Percentiles rank a stretch among this genome's conserved stretches.
Conservation (phyloP, 2,329 filamentous ascomycete genomes). For the Fusarium virguliforme region DNA sequence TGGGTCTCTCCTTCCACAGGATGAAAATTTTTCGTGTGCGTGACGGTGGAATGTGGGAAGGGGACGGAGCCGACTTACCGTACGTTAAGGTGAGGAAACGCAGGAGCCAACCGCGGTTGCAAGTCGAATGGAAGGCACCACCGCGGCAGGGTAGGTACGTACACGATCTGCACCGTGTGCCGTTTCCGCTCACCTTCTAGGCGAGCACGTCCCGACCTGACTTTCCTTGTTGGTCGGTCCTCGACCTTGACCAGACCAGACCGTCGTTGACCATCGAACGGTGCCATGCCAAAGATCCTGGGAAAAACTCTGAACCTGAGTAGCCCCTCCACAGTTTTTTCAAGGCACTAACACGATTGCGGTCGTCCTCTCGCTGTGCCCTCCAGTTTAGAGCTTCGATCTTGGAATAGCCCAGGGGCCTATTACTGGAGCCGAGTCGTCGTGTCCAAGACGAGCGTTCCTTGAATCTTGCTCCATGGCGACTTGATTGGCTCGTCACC, state of each 20-base stretch:
- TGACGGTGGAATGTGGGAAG: constrained; percentile 22
- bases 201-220: constrained; percentile 20
- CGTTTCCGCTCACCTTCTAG: constrained; percentile 12
- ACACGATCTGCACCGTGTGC: constrained; percentile 8
- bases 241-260: constrained; percentile 4
- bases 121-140: constrained; percentile 13
- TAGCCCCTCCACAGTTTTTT: constrained; percentile 23
- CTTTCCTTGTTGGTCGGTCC: constrained; percentile 19
- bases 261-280: constrained; percentile 8
- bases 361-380: constrained; percentile 22
- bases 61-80: constrained; percentile 27
- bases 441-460: constrained; percentile 24
- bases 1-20: constrained; percentile 20
- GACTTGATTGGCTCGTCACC: constrained; percentile 18
- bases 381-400: constrained; percentile 33
- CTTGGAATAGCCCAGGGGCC: constrained; percentile 31
- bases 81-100: constrained; percentile 40
- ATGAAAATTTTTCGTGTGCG: constrained; percentile 41
- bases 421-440: constrained; percentile 31
- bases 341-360: constrained; percentile 25
- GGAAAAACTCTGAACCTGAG: constrained; percentile 43
- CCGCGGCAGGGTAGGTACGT: constrained; percentile 17
- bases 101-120: constrained; percentile 28
- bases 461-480: constrained; percentile 1
- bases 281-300: constrained; percentile 34